phyloP scores from a whole-genome alignment of 1,139 yeast species.

The Torulaspora pretoriensis region DNA sequence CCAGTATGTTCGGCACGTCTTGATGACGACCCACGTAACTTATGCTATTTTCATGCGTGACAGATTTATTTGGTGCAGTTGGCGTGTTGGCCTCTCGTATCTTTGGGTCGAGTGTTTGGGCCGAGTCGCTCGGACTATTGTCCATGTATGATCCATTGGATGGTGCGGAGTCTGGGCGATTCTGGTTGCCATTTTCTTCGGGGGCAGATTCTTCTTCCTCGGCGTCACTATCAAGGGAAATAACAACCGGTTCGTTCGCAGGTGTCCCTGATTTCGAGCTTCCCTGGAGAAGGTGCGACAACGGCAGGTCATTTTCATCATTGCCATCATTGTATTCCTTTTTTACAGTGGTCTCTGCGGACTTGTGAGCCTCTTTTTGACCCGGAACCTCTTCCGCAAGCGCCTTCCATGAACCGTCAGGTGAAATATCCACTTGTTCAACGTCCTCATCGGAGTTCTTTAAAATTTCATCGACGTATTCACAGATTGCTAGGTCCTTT shows the following conservation, averaged over 20 bases:
- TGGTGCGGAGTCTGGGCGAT: neutral
- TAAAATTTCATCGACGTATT: conserved; percentile 53
- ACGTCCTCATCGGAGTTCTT: conserved; percentile 43
- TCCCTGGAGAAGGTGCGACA: conserved; percentile 7
- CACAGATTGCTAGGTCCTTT: conserved; percentile 56
- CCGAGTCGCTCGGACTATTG: conserved; percentile 5
- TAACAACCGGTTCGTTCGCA: conserved; percentile 29
- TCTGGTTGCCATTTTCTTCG: neutral
- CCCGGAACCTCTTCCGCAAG: conserved; percentile 34
- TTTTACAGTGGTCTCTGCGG: conserved; percentile 28
- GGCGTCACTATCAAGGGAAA: conserved; percentile 34
- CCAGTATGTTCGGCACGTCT: conserved; percentile 21
- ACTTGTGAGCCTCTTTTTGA: conserved; percentile 14
- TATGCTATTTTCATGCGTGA: conserved; percentile 12
- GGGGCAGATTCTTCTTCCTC: conserved; percentile 16
- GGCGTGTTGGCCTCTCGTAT: conserved; percentile 10
- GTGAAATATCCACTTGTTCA: conserved; percentile 51
- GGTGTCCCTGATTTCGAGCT: conserved; percentile 9
- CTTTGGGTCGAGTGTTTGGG: conserved; percentile 16
- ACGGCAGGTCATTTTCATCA: conserved; percentile 19
- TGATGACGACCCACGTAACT: conserved; percentile 13
- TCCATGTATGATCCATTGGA: conserved; percentile 17
- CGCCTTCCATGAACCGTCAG: conserved; percentile 58
- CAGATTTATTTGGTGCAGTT: conserved; percentile 11
- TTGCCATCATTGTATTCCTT: conserved; percentile 37